Evolutionary conservation across 345 rosid species (phyloP).

Genomic region (Iberis pinnata): DNA sequence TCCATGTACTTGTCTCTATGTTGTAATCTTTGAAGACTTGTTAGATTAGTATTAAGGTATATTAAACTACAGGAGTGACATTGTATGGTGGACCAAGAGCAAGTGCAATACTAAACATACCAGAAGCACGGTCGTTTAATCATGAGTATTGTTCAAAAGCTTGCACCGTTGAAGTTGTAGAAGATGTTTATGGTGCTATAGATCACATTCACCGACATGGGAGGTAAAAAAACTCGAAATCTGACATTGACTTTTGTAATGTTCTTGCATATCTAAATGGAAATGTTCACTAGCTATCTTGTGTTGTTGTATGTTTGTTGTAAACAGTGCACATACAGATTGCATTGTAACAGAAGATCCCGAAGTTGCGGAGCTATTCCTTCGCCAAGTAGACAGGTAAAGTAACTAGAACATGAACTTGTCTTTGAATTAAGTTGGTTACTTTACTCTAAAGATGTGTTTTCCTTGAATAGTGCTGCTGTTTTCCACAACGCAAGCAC

Average conservation of each 20-base stretch:
- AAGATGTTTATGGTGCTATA: slow-evolving; percentile 72
- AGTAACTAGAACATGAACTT: neutral
- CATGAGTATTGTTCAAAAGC: slow-evolving; percentile 80
- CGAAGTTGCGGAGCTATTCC: slow-evolving; percentile 69
- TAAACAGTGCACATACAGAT: slow-evolving; percentile 86
- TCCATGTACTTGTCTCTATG: neutral
- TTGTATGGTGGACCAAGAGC: slow-evolving; percentile 83
- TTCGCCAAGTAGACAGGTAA: slow-evolving; percentile 82
- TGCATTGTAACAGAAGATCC: slow-evolving; percentile 74
- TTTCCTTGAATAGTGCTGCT: slow-evolving; percentile 64
- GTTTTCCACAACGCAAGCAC: slow-evolving; percentile 98
- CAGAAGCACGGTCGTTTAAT: slow-evolving; percentile 55
- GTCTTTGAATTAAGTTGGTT: neutral
- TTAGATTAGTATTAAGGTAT: neutral
- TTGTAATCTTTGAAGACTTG: neutral
- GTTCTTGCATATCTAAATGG: neutral
- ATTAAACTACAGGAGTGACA: slow-evolving; percentile 52
- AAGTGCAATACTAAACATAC: slow-evolving; percentile 48
- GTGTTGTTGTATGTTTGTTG: slow-evolving; percentile 19
- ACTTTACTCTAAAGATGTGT: slow-evolving; percentile 11
- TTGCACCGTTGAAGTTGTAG: slow-evolving; percentile 87
- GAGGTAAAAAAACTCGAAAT: slow-evolving; percentile 38
- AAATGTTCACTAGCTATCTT: slow-evolving; percentile 4
- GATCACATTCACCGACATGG: slow-evolving; percentile 88
- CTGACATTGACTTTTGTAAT: neutral